Evolutionary conservation across 495 filamentous ascomycete genomes (phyloP).

Genomic region (Penicillium nucicola): DNA sequence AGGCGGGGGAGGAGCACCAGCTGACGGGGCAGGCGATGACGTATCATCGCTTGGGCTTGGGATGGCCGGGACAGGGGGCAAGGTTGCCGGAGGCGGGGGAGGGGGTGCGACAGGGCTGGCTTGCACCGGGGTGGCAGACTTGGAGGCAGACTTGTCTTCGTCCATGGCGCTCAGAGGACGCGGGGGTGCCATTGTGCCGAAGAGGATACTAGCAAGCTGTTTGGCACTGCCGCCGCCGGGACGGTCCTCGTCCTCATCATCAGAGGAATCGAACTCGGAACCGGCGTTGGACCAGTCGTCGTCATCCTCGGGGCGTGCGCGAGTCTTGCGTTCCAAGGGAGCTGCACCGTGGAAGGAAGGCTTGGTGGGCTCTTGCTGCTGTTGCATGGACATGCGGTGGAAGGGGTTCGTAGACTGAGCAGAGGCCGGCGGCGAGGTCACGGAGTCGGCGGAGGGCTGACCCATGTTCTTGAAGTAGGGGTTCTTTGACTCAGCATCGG

Average conservation of each 20-base stretch:
- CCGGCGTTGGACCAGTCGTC: conserved; percentile 84
- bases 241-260: conserved; percentile 69
- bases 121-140: conserved; percentile 37
- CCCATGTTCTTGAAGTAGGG: conserved; percentile 72
- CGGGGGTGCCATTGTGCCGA: conserved; percentile 95
- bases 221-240: conserved; percentile 79
- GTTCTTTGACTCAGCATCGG: conserved; percentile 56
- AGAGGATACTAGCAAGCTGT: conserved; percentile 87
- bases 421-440: conserved; percentile 33
- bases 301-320: conserved; percentile 70
- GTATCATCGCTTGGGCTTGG: conserved; percentile 31
- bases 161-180: conserved; percentile 82
- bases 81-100: conserved; percentile 26
- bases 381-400: conserved; percentile 63
- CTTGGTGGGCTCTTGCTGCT: conserved; percentile 41
- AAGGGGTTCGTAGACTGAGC: conserved; percentile 88
- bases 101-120: conserved; percentile 30
- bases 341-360: conserved; percentile 33
- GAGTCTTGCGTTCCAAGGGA: conserved; percentile 46
- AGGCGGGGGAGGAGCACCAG: conserved; percentile 36
- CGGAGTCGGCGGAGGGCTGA: conserved; percentile 31
- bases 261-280: conserved; percentile 68
- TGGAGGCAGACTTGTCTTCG: conserved; percentile 52
- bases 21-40: conserved; percentile 30
- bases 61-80: conserved; percentile 31